phyloP scores from a whole-genome alignment of 208 protist species.

The Crithidia fasciculata region DNA sequence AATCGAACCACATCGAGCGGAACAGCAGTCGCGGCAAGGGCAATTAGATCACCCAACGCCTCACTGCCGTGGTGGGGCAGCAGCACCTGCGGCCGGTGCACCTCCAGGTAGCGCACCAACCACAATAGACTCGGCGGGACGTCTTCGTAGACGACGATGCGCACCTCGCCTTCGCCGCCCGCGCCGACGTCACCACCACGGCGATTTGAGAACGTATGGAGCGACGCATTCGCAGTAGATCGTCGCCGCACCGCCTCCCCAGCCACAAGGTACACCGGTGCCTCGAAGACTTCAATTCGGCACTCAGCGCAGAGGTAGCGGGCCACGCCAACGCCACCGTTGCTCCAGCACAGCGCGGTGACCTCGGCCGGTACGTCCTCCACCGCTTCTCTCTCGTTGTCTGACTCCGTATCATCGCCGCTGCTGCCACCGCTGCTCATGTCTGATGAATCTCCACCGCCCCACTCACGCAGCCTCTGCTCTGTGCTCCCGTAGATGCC shows the following conservation, averaged over 20 bases:
- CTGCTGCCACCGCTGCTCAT: background rate
- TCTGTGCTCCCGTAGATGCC: background rate
- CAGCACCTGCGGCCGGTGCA: conserved; percentile 45
- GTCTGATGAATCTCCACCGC: background rate
- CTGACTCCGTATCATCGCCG: background rate
- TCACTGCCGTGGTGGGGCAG: conserved; percentile 44
- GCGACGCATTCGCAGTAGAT: background rate
- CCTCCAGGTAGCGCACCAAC: conserved; percentile 52
- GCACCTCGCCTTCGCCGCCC: conserved; percentile 13
- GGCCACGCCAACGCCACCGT: conserved; percentile 43
- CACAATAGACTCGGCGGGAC: conserved; percentile 56
- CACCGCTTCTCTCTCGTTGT: background rate
- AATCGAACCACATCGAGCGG: conserved; percentile 41
- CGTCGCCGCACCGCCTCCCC: conserved; percentile 23
- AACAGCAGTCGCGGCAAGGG: conserved; percentile 19
- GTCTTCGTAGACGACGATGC: conserved; percentile 37
- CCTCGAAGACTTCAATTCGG: conserved; percentile 63
- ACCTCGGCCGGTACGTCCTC: background rate
- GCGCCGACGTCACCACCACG: background rate
- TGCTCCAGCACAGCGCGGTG: conserved; percentile 31
- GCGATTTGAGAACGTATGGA: background rate
- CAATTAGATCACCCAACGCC: conserved; percentile 41
- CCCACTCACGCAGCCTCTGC: background rate
- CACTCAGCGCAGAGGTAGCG: conserved; percentile 41
- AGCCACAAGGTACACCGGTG: conserved; percentile 34